Evolutionary conservation across 2,329 filamentous ascomycete genomes (phyloP).

Genomic region (Aureobasidium sp.): DNA sequence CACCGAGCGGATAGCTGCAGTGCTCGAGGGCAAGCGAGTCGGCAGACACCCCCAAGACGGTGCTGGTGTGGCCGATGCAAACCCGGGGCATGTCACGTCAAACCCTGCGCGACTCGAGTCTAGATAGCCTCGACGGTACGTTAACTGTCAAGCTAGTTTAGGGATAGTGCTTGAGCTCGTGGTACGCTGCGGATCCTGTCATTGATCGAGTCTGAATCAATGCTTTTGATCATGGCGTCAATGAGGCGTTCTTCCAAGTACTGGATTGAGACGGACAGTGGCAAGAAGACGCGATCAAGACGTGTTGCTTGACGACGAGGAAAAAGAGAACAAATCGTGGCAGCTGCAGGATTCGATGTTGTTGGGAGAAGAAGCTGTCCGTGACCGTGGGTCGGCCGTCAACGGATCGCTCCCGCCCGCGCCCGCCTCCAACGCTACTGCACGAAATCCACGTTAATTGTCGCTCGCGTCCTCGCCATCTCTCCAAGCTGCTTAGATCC

Average conservation of each 20-base stretch:
- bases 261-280: background rate
- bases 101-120: background rate
- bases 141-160: slow-evolving; percentile 14
- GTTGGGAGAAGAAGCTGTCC: slow-evolving; percentile 4
- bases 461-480: background rate
- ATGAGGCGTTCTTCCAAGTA: background rate
- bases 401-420: slow-evolving; percentile 5
- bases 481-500: background rate
- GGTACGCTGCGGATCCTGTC: slow-evolving; percentile 1
- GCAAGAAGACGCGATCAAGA: background rate
- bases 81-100: slow-evolving; percentile 14
- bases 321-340: background rate
- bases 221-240: slow-evolving; percentile 2
- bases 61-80: background rate
- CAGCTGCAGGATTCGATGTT: slow-evolving; percentile 11
- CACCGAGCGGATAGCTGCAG: background rate
- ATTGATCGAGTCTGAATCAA: slow-evolving; percentile 11
- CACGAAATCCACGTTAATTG: slow-evolving; percentile 8
- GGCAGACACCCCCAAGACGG: background rate
- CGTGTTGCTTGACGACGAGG: background rate
- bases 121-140: background rate
- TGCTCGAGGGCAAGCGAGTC: background rate
- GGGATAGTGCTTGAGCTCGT: slow-evolving; percentile 9
- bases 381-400: background rate
- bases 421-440: background rate